A percentile compares a stretch with the other conserved stretches of the same genome.
Evolutionary conservation across 805 yeast genomes (phyloP).

Genomic region (Candida xyloterini): DNA sequence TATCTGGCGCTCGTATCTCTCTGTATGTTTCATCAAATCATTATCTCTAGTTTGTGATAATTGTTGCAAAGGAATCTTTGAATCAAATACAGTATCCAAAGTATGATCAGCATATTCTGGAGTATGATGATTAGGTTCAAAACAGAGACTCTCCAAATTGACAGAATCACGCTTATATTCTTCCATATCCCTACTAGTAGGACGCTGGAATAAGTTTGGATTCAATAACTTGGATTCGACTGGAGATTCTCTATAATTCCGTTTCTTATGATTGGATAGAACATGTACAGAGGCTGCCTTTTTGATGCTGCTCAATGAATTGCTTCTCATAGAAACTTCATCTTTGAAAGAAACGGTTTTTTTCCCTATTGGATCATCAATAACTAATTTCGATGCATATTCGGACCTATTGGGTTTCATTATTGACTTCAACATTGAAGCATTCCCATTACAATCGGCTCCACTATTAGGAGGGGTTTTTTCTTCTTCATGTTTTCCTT

Average conservation of each 20-base stretch:
- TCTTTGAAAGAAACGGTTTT: slow-evolving; percentile 22
- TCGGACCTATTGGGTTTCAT: slow-evolving; percentile 15
- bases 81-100: slow-evolving; percentile 11
- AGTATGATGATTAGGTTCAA: slow-evolving; percentile 24
- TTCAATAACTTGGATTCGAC: slow-evolving; percentile 10
- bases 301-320: slow-evolving; percentile 5
- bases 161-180: slow-evolving; percentile 1
- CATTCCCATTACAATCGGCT: slow-evolving; percentile 4
- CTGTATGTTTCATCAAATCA: background rate
- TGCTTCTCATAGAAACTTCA: slow-evolving; percentile 15
- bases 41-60: no score
- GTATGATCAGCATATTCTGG: slow-evolving; percentile 15
- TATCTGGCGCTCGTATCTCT: background rate
- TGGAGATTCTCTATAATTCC: slow-evolving; percentile 4
- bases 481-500: slow-evolving; percentile 1
- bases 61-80: background rate
- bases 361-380: slow-evolving; percentile 13
- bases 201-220: slow-evolving; percentile 6
- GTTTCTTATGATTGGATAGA: slow-evolving; percentile 1
- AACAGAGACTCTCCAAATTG: slow-evolving; percentile 13
- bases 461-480: background rate
- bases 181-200: slow-evolving; percentile 1
- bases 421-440: slow-evolving; percentile 17
- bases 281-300: slow-evolving; percentile 7
- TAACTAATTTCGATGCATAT: slow-evolving; percentile 1